Evolutionary conservation across 2,329 filamentous ascomycete species (phyloP).

Genomic region (Talaromyces verruculosus): DNA sequence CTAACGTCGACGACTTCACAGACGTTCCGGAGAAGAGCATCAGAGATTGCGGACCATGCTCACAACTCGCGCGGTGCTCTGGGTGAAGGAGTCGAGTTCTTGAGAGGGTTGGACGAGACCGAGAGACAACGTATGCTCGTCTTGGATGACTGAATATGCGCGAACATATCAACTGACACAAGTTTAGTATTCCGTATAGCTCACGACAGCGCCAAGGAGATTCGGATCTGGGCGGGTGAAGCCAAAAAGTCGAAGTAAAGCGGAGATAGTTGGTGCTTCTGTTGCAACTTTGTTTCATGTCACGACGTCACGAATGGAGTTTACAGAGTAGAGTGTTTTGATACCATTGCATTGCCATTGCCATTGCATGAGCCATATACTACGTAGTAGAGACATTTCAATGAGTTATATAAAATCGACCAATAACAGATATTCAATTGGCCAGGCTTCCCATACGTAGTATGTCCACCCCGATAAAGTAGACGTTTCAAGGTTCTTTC

Average conservation of each 20-base stretch:
- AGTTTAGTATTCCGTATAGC: constrained; percentile 65
- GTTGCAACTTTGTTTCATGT: neutral
- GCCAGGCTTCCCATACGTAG: too few species aligned
- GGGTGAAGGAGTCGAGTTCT: constrained; percentile 71
- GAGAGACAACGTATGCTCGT: constrained; percentile 64
- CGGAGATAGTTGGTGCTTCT: neutral
- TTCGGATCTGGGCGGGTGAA: constrained; percentile 69
- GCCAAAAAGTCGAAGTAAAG: constrained; percentile 49
- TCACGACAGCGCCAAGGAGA: constrained; percentile 70
- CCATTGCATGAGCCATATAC: neutral
- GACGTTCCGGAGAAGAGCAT: constrained; percentile 78
- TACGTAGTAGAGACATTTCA: neutral
- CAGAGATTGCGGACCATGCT: constrained; percentile 83
- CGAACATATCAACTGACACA: neutral
- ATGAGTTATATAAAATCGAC: neutral
- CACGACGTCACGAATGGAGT: constrained; percentile 7
- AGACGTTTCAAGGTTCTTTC: neutral
- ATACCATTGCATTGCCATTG: neutral
- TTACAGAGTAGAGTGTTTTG: neutral
- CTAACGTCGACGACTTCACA: constrained; percentile 30
- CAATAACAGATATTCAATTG: neutral
- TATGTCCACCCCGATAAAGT: too few species aligned
- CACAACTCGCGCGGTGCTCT: constrained; percentile 75
- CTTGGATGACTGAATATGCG: constrained; percentile 1
- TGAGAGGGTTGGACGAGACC: constrained; percentile 84